Conservation (phyloP, 768 basidiomycete genomes). For the Serendipita vermifera region DNA sequence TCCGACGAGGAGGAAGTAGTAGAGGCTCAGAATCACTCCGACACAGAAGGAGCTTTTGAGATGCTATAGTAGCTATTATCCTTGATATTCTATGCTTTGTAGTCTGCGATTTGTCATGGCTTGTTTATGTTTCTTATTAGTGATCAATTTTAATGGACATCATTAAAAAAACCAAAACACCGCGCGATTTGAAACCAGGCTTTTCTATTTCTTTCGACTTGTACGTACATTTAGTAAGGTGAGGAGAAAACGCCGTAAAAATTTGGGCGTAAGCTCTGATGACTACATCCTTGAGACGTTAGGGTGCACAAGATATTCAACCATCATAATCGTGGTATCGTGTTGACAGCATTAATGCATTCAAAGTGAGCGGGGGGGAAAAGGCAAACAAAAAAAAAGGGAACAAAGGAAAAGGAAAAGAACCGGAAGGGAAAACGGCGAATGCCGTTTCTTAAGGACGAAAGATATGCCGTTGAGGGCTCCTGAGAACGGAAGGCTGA, state of each 20-base stretch:
- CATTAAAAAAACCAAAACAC: background rate
- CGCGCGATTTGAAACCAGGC: too few relatives aligned
- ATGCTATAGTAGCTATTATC: background rate
- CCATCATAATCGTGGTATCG: too few relatives aligned
- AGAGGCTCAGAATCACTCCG: background rate
- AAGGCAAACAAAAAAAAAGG: background rate
- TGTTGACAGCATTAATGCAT: too few relatives aligned
- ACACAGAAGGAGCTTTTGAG: background rate
- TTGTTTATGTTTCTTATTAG: background rate
- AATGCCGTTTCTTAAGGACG: background rate
- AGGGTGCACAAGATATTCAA: too few relatives aligned
- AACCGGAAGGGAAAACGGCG: background rate
- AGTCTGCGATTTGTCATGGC: background rate
- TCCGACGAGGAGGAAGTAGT: background rate
- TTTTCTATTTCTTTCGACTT: too few relatives aligned
- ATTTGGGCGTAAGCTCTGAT: too few relatives aligned
- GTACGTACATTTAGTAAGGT: too few relatives aligned
- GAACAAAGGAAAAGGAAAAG: background rate
- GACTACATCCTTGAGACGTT: too few relatives aligned
- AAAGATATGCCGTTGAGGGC: slow-evolving; percentile 4
- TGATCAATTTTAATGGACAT: background rate
- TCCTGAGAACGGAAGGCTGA: background rate
- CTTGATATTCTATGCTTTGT: background rate
- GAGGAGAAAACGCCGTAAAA: too few relatives aligned
- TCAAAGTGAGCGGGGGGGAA: too few relatives aligned